Evolutionary conservation across 306 rosid genomes (phyloP), one percentile per base, ranked within the genome.

Genomic region (Cicer yamashitae): DNA sequence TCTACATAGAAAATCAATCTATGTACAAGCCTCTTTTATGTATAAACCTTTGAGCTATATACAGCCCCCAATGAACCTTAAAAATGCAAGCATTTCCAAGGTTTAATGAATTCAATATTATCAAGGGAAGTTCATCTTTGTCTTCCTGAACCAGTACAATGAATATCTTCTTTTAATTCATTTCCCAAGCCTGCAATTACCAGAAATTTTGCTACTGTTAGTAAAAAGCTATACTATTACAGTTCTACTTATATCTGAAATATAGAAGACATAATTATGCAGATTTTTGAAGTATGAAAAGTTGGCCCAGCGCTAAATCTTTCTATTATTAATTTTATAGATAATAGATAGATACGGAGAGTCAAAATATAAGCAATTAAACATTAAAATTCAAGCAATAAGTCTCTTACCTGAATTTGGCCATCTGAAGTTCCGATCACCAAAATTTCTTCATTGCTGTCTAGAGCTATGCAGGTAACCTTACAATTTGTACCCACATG

Each of bases 371-470:
- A 59, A 12, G 17, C 41, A 59, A 12, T 12, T 59, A 3, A 69
- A 39, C 54, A 40, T 20, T 41, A 17, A 76, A 53, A 53, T 63
- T 59, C 60, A 47, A 54, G 53, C 59, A 52, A 50, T 50, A 48
- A 7, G 52, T 15, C 17, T 17, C 38, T 56, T 40, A 91, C 98
- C 97, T 87, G 94, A 88, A 94, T 87, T 80, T 81, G 82, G 62
- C 98, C 94, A 76, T 88, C 92, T 22, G 98, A 88, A 44, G 98
- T 94, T 65, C 98, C 98, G 64, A 87, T 71, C 45, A 94, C 86
- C 78, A 94, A 85, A 81, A 87, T 67, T 58, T 91, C 94, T 81
- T 91, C 98, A 83, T 73, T 81, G 50, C 74, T 82, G 81, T 86
- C 92, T 15, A 91, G 79, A 73, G 80, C 84, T 94, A 94, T 84